phyloP scores from a whole-genome alignment of 78 protist species.

The Chrysochromulina parva region DNA sequence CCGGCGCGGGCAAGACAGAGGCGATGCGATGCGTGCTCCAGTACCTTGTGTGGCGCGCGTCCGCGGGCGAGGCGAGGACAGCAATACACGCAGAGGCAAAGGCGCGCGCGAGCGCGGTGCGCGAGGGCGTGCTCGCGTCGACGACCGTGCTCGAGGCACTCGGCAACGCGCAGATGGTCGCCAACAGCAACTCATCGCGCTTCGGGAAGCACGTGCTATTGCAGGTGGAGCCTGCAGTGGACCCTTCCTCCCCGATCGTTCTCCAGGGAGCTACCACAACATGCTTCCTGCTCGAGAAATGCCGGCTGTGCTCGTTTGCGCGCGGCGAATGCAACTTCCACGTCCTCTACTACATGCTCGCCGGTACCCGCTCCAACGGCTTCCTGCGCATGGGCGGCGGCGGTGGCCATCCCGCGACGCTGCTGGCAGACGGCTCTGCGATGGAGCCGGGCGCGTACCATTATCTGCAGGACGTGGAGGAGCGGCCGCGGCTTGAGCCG shows the following conservation, averaged over 20 bases:
- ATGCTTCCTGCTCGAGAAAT: slow-evolving; percentile 76
- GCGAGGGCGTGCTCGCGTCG: slow-evolving; percentile 32
- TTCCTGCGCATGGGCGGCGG: too few relatives aligned
- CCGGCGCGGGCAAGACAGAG: slow-evolving; percentile 46
- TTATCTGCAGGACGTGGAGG: too few relatives aligned
- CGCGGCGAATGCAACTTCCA: slow-evolving; percentile 88
- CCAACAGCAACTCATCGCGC: slow-evolving; percentile 85
- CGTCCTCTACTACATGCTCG: slow-evolving; percentile 71
- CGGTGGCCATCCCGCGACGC: too few relatives aligned
- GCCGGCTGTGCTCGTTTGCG: slow-evolving; percentile 77
- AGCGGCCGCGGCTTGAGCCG: too few relatives aligned
- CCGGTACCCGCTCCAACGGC: neutral
- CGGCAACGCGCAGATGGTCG: slow-evolving; percentile 88
- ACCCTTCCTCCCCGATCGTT: neutral
- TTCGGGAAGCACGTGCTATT: slow-evolving; percentile 39
- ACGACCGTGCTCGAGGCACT: slow-evolving; percentile 91
- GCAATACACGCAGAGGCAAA: too few relatives aligned
- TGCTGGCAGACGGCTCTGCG: too few relatives aligned
- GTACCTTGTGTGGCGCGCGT: neutral
- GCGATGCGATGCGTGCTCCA: neutral
- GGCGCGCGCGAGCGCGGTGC: too few relatives aligned
- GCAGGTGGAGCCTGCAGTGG: neutral
- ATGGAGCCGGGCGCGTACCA: too few relatives aligned
- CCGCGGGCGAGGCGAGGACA: too few relatives aligned
- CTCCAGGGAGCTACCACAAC: slow-evolving; percentile 34